Base-by-base conservation (phyloP, 192 early-diverging fungal genomes). In the Backusella morwellensis region DNA sequence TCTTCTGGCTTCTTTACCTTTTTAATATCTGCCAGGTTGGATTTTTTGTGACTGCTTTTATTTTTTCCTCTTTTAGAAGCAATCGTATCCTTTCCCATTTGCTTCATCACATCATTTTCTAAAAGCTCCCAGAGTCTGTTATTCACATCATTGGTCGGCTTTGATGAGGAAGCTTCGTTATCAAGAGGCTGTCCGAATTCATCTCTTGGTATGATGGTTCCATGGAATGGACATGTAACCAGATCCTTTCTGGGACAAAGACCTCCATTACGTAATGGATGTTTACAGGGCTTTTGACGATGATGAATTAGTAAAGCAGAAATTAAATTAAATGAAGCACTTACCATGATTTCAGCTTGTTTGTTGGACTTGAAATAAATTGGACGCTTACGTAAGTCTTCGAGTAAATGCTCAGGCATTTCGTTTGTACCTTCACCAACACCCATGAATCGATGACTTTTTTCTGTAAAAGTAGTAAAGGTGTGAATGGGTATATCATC, bases 221-320 rank as follows among this genome's bases (percentile, higher is more conserved):
- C 92, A 76, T 93, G 92, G 50, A 89, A 90, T 8, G 92, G 92
- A 73, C 92, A 93, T 29, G 86, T 88, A 2, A 89, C 84, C 41
- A 93, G 76, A 72, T 93, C 92, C 21, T 88, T 84, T 11, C 92
- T 80, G 32, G 86, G 86, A 69, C 92, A 93, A 26, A 93, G 82
- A 47, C 81, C 78, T 8, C 92, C 90, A 72, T 83, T 89, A 23
- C 81, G 85, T 47, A 93, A 76, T 19, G 92, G 90, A 19, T 86
- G 88, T 12, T 89, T 84, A 66, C 92, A 93, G 2, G 89, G 89
- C 86, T 86, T 69, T 11, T 40, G 19, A 4, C 29, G 4, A 3
- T 42, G 35, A 36, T 12, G n/a, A 35, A 21, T 59, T 44, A 19
- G 23, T 4, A 23, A 42, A 14, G 35, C 38, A 54, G 40, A 50